These are phyloP conservation scores for Apiospora pterosperma DNA, from an alignment of 2,329 filamentous ascomycete genomes.

Conservation along the genomic window DNA sequence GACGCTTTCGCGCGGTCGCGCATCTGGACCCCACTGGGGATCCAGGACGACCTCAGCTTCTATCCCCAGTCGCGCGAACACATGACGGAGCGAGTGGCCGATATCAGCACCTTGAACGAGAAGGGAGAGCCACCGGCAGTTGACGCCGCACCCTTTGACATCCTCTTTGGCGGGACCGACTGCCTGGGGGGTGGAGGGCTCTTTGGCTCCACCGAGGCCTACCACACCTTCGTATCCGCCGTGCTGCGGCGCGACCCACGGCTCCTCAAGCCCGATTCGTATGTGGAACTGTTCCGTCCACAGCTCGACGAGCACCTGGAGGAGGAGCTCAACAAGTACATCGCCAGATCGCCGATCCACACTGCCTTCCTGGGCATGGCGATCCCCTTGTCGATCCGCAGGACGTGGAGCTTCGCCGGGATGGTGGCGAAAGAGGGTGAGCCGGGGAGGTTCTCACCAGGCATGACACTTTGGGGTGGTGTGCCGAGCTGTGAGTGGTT, in stretches of 20 bases:
- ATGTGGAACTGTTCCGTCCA: constrained; percentile 21
- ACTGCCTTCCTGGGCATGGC: constrained; percentile 15
- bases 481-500: constrained; percentile 20
- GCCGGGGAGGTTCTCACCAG: constrained; percentile 16
- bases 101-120: constrained; percentile 16
- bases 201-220: constrained; percentile 15
- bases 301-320: constrained; percentile 21
- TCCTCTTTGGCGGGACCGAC: constrained; percentile 13
- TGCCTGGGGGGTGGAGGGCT: constrained; percentile 21
- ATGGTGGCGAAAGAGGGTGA: constrained; percentile 19
- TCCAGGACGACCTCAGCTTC: constrained; percentile 18
- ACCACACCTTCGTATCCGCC: constrained; percentile 21
- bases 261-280: constrained; percentile 17
- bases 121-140: constrained; percentile 17
- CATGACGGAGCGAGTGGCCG: constrained; percentile 19
- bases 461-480: constrained; percentile 20
- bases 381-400: constrained; percentile 16
- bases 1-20: constrained; percentile 19
- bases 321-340: constrained; percentile 19
- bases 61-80: constrained; percentile 15
- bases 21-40: constrained; percentile 20
- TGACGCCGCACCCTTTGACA: constrained; percentile 15
- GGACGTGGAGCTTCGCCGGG: constrained; percentile 22
- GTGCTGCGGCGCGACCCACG: constrained; percentile 18
- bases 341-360: constrained; percentile 12